Percentiles rank a stretch among this genome's conserved stretches.
Evolutionary conservation across 257 asterid genomes (phyloP).

Genomic region (Eucommia ulmoides): DNA sequence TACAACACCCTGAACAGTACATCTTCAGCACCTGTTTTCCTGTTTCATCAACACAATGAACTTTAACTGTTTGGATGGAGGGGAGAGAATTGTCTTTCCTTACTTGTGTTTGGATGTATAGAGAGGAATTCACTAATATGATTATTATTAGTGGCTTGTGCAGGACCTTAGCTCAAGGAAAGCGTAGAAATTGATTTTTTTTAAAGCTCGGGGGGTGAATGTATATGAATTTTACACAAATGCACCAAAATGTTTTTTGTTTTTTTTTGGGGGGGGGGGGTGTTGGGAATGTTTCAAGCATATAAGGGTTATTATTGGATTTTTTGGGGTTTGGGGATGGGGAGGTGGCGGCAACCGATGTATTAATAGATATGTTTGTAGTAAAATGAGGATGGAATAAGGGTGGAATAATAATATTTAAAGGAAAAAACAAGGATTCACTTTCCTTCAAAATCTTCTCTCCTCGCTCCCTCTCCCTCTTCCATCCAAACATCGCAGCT

Average conservation of each 20-base stretch:
- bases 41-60: conserved; percentile 4
- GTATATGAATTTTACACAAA: too few relatives aligned
- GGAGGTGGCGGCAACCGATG: too few relatives aligned
- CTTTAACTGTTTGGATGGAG: background rate
- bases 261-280: too few relatives aligned
- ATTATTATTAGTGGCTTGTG: background rate
- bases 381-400: background rate
- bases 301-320: too few relatives aligned
- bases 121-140: background rate
- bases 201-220: background rate
- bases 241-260: too few relatives aligned
- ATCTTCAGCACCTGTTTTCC: conserved; percentile 22
- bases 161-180: background rate
- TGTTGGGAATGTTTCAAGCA: too few relatives aligned
- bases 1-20: conserved; percentile 24
- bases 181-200: background rate
- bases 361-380: too few relatives aligned
- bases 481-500: background rate
- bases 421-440: background rate
- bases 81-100: too few relatives aligned
- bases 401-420: background rate
- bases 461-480: too few relatives aligned
- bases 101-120: background rate
- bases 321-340: too few relatives aligned
- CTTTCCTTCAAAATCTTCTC: too few relatives aligned